A percentile compares a stretch with the other conserved stretches of the same genome.
Conservation (phyloP, 305 asterid genomes). For the Petunia hybrid region DNA sequence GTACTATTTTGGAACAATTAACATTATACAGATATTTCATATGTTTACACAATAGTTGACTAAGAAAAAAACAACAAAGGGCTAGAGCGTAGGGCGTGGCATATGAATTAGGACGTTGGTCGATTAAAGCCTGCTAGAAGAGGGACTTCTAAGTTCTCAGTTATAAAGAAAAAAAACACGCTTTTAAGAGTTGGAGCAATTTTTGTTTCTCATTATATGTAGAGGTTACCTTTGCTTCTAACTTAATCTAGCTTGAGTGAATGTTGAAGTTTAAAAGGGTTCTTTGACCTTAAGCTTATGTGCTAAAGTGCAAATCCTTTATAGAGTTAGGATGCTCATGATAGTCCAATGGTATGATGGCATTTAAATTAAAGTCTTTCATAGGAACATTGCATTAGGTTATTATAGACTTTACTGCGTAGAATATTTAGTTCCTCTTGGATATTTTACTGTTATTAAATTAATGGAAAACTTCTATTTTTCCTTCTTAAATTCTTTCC, state of each 20-base stretch:
- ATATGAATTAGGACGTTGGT: too few species aligned
- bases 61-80: too few species aligned
- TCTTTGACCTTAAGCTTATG: not conserved
- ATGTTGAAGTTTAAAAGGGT: constrained; percentile 7
- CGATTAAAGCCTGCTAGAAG: too few species aligned
- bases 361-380: not conserved
- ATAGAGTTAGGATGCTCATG: not conserved
- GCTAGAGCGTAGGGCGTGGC: too few species aligned
- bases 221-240: not conserved
- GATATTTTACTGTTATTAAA: constrained; percentile 1
- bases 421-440: not conserved
- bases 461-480: not conserved
- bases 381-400: not conserved
- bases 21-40: not conserved
- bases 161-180: not conserved
- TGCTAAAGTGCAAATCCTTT: not conserved
- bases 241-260: not conserved
- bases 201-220: constrained; percentile 13
- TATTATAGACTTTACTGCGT: constrained; percentile 3
- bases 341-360: constrained; percentile 2
- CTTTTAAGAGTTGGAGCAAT: not conserved
- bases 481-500: not conserved
- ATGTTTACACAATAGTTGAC: too few species aligned
- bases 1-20: not conserved
- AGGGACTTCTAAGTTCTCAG: too few species aligned